Conservation (phyloP, 2,329 filamentous ascomycete genomes). For the Corinectria fuckeliana region DNA sequence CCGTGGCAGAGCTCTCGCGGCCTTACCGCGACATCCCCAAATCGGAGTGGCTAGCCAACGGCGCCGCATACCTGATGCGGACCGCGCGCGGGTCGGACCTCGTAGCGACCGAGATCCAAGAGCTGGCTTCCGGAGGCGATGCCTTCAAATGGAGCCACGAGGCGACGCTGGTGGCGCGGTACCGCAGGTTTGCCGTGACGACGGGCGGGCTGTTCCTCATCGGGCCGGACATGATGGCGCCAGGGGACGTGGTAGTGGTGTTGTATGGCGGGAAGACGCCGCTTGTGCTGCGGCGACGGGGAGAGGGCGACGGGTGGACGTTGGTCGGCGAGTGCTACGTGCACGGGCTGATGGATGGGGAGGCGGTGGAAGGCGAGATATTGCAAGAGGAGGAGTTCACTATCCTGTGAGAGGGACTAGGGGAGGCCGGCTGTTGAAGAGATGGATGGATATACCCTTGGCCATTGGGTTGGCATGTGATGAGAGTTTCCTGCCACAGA, state of each 20-base stretch:
- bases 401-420: constrained; percentile 30
- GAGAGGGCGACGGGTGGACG: constrained; percentile 28
- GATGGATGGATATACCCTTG: constrained; percentile 15
- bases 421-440: not conserved
- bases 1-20: constrained; percentile 38
- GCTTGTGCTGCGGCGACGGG: constrained; percentile 38
- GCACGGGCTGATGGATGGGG: constrained; percentile 47
- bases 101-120: constrained; percentile 32
- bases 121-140: constrained; percentile 38
- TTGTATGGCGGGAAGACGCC: constrained; percentile 44
- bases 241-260: constrained; percentile 42
- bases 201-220: constrained; percentile 42
- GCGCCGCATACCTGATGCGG: constrained; percentile 42
- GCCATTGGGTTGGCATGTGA: not conserved
- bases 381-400: constrained; percentile 40
- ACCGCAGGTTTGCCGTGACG: constrained; percentile 43
- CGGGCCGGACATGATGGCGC: constrained; percentile 40
- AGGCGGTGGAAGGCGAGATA: constrained; percentile 35
- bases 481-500: not conserved
- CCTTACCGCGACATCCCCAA: constrained; percentile 34
- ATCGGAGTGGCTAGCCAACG: constrained; percentile 40
- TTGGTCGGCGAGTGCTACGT: constrained; percentile 47
- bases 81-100: constrained; percentile 15
- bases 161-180: constrained; percentile 44
- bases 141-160: constrained; percentile 46